Percentiles rank a stretch among this genome's conserved stretches.
These are phyloP conservation scores for Aspergillus tanneri DNA, from an alignment of 2,329 filamentous ascomycete genomes.

Conservation along the genomic window DNA sequence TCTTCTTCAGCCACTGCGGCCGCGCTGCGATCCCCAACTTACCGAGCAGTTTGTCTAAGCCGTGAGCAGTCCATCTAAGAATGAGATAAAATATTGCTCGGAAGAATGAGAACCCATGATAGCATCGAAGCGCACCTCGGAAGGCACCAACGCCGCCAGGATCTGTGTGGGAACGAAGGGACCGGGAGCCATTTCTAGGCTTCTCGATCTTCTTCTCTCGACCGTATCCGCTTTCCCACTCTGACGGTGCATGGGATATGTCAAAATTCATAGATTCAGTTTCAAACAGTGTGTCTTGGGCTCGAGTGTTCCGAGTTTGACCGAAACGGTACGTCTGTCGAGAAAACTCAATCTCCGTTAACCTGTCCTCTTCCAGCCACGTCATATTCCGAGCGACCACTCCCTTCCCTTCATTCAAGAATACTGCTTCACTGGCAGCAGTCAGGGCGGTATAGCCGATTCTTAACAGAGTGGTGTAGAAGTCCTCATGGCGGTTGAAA, in stretches of 20 bases:
- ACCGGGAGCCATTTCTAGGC: slow-evolving; percentile 33
- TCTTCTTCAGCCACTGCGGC: slow-evolving; percentile 61
- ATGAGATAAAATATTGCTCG: slow-evolving; percentile 69
- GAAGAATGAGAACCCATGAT: slow-evolving; percentile 71
- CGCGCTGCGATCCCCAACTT: slow-evolving; percentile 60
- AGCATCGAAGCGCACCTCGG: slow-evolving; percentile 74
- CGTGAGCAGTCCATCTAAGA: slow-evolving; percentile 57
- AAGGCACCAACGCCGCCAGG: slow-evolving; percentile 71
- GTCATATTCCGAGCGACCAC: slow-evolving; percentile 74
- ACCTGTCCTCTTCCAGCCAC: slow-evolving; percentile 86
- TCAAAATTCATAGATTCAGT: slow-evolving; percentile 37
- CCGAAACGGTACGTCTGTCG: slow-evolving; percentile 30
- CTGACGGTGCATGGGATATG: slow-evolving; percentile 28
- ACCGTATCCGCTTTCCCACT: slow-evolving; percentile 49
- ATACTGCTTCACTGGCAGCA: slow-evolving; percentile 92
- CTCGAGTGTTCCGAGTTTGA: slow-evolving; percentile 17
- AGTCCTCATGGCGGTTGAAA: slow-evolving; percentile 86
- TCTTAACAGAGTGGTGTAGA: slow-evolving; percentile 85
- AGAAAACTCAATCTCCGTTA: slow-evolving; percentile 68
- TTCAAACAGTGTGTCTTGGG: slow-evolving; percentile 28
- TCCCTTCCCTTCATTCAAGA: slow-evolving; percentile 81
- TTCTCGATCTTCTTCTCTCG: slow-evolving; percentile 48
- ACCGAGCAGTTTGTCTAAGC: slow-evolving; percentile 55
- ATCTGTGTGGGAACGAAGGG: slow-evolving; percentile 37
- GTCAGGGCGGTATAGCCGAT: slow-evolving; percentile 86